Base-by-base conservation (phyloP, 2,329 filamentous ascomycete species). In the Elsinoe arachidis region DNA sequence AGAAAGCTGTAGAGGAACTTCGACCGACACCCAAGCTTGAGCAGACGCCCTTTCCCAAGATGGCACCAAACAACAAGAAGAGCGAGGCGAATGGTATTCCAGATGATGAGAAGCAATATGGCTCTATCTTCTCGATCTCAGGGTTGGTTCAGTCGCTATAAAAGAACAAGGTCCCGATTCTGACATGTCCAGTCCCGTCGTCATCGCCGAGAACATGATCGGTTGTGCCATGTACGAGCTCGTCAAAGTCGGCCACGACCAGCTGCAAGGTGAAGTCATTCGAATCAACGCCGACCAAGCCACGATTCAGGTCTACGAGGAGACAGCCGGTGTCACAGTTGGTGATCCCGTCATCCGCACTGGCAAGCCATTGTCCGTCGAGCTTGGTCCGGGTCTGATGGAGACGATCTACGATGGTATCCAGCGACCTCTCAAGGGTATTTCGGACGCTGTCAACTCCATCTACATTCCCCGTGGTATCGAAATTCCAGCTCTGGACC, bases 371-470 rank as follows among this genome's bases (percentile, higher is more conserved):
- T 80, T 99, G 57, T 96, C 93, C 59, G 93, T 99, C 74, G 93
- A 99, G 75, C 86, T 99, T 49, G 93, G 93, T 53, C 93, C 93
- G 62, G 93, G 93, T 71, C 79, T 99, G 73, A 90, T 99, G 82
- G 92, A 97, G 77, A 96, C 93, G 65, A 99, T 99, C 74, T 99
- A 97, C 80, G 93, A 99, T 73, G 93, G 93, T 78, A 99, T 99
- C 68, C 93, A 99, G 75, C 86, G 93, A 70, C 93, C 93, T 53
- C 85, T 99, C 66, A 86, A 86, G 75, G 85, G 83, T 64, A 99
- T 99, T 68, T 79, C 89, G 65, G 78, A 86, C 39, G 75, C 81
- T 51, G 84, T 90, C 55, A 78, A 90, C 69, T 90, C 88, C 74
- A 99, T 99, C 74, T 99, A 99, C 75, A 99, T 99, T 63, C 93